Evolutionary conservation across 75 land plant genomes (phyloP).

Genomic region (Larix kaempferi): DNA sequence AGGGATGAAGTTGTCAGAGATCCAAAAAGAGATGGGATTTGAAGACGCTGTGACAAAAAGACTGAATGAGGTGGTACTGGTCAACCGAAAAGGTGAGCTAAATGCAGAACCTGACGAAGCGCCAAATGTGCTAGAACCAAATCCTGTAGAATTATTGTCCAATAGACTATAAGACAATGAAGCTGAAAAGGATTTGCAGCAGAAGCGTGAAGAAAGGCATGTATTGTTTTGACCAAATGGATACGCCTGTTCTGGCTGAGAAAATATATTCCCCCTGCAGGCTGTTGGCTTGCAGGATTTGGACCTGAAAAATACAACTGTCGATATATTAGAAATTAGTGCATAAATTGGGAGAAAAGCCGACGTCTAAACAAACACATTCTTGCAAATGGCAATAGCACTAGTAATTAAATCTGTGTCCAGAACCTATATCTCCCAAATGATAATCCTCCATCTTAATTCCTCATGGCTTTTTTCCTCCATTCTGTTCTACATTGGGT

Average conservation of each 20-base stretch:
- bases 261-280: constrained; percentile 43
- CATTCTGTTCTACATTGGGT: constrained; percentile 59
- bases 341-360: neutral
- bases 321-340: too few species aligned
- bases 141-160: constrained; percentile 35
- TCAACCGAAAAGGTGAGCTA: constrained; percentile 30
- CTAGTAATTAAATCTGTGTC: too few species aligned
- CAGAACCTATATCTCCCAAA: constrained; percentile 80
- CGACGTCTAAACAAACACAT: neutral
- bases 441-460: constrained; percentile 95
- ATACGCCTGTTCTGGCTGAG: constrained; percentile 28
- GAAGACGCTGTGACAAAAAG: constrained; percentile 53
- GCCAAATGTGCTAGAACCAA: constrained; percentile 45
- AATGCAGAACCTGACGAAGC: constrained; percentile 21
- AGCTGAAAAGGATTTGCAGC: constrained; percentile 50
- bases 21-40: constrained; percentile 39
- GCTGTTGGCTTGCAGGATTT: constrained; percentile 23
- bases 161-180: constrained; percentile 43
- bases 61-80: constrained; percentile 15
- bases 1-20: constrained; percentile 34
- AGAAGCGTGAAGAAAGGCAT: constrained; percentile 25
- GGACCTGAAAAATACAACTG: neutral
- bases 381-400: neutral
- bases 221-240: constrained; percentile 34
- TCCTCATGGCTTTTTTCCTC: constrained; percentile 90